These are phyloP conservation scores for Anthostomella pinea DNA, from an alignment of 2,329 filamentous ascomycete genomes.

Conservation along the genomic window DNA sequence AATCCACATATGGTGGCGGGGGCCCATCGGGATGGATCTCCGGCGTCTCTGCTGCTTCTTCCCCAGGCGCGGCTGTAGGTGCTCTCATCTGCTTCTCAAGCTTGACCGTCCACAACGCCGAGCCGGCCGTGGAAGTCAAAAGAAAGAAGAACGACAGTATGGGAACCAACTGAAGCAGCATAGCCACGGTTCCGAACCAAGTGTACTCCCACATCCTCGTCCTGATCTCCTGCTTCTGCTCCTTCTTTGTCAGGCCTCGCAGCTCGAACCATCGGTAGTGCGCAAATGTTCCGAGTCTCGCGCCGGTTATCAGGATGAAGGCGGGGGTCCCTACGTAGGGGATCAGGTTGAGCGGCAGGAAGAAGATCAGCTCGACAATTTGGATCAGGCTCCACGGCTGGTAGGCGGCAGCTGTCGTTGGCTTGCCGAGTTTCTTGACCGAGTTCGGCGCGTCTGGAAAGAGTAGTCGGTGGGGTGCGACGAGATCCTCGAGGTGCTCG, in stretches of 20 bases:
- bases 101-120: constrained; percentile 80
- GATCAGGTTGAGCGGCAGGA: constrained; percentile 82
- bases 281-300: constrained; percentile 80
- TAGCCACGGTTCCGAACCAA: constrained; percentile 86
- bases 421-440: constrained; percentile 78
- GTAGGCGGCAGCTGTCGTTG: constrained; percentile 73
- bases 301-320: constrained; percentile 85
- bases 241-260: constrained; percentile 68
- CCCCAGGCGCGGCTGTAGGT: constrained; percentile 8
- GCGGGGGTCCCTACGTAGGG: constrained; percentile 79
- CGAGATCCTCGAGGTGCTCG: constrained; percentile 65
- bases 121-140: constrained; percentile 79
- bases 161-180: constrained; percentile 84
- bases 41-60: constrained; percentile 14
- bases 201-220: constrained; percentile 77
- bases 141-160: constrained; percentile 92
- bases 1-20: constrained; percentile 38
- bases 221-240: constrained; percentile 68
- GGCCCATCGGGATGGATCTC: constrained; percentile 26
- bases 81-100: constrained; percentile 59
- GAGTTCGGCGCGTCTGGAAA: constrained; percentile 67
- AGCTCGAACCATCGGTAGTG: constrained; percentile 91
- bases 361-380: constrained; percentile 77
- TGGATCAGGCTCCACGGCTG: constrained; percentile 89
- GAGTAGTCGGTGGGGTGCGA: constrained; percentile 63